Conservation (phyloP, 2,329 filamentous ascomycete species). For the Colletotrichum higginsianum region DNA sequence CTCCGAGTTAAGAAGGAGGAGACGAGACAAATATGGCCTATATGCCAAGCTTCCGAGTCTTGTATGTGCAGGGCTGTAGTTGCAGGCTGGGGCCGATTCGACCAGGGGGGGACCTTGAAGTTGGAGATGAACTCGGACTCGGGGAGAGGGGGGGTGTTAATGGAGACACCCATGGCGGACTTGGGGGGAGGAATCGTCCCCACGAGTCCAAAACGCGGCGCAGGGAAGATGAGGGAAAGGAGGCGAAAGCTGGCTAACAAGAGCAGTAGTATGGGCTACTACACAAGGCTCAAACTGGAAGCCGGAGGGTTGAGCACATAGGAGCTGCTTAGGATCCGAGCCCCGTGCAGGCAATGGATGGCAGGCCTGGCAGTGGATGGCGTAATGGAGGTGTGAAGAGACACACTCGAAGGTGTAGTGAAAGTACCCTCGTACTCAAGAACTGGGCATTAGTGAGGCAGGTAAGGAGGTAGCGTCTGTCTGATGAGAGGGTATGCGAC, state of each 20-base stretch:
- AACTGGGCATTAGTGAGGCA: neutral
- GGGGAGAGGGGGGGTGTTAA: conserved; percentile 1
- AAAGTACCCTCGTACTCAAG: neutral
- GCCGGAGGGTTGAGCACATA: conserved; percentile 19
- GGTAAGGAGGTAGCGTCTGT: conserved; percentile 8
- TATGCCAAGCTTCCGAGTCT: conserved; percentile 58
- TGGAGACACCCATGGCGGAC: conserved; percentile 29
- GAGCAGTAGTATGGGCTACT: conserved; percentile 20
- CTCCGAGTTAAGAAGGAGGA: conserved; percentile 45
- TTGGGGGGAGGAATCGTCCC: conserved; percentile 49
- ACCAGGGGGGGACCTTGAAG: conserved; percentile 38
- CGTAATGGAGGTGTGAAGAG: neutral
- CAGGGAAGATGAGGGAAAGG: conserved; percentile 49
- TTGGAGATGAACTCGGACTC: conserved; percentile 21
- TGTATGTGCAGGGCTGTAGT: conserved; percentile 53
- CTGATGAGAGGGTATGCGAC: conserved; percentile 31
- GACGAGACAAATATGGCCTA: conserved; percentile 50
- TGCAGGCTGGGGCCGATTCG: conserved; percentile 42
- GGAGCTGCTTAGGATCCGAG: conserved; percentile 35
- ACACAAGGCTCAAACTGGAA: conserved; percentile 29
- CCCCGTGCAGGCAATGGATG: conserved; percentile 24
- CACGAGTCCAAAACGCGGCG: conserved; percentile 59
- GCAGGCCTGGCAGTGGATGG: conserved; percentile 10
- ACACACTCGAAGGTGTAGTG: neutral
- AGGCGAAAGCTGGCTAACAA: conserved; percentile 48